A percentile compares a stretch with the other conserved stretches of the same genome.
Evolutionary conservation across 768 basidiomycete genomes (phyloP).

Genomic region (Lyophyllum decastes): DNA sequence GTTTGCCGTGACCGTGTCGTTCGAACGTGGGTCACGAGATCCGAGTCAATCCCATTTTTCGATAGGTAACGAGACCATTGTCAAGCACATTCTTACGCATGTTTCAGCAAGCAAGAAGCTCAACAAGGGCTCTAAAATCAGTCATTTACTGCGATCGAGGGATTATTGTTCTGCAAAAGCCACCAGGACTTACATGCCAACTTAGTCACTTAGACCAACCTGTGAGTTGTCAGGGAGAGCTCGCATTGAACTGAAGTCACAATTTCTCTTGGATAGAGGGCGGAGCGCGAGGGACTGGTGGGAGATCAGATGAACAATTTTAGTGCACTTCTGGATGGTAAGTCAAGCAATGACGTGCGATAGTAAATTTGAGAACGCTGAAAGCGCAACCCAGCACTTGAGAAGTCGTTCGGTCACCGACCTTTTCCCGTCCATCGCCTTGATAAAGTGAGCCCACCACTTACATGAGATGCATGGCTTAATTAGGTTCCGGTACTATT

Average conservation of each 20-base stretch:
- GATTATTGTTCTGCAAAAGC: constrained; percentile 62
- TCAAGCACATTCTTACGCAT: constrained; percentile 6
- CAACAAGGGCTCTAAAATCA: constrained; percentile 3
- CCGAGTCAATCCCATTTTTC: too few species aligned
- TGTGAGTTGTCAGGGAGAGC: neutral
- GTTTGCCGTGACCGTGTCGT: neutral
- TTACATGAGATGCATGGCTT: neutral
- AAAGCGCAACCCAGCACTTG: constrained; percentile 8
- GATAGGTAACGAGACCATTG: too few species aligned
- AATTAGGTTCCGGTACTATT: neutral
- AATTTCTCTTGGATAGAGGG: neutral
- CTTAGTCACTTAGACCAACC: constrained; percentile 20
- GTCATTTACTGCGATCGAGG: constrained; percentile 54
- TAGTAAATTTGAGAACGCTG: neutral
- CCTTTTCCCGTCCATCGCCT: constrained; percentile 63
- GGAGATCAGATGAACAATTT: constrained; percentile 17
- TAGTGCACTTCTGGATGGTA: constrained; percentile 36
- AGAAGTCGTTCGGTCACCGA: constrained; percentile 24
- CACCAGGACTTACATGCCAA: constrained; percentile 59
- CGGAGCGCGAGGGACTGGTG: neutral
- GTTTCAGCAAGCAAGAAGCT: neutral
- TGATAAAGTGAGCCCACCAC: constrained; percentile 52
- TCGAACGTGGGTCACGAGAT: too few species aligned
- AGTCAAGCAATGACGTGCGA: constrained; percentile 13
- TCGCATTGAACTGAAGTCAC: constrained; percentile 10